phyloP scores from a whole-genome alignment of 139 green algal species.

The Yamagishiella unicocca region DNA sequence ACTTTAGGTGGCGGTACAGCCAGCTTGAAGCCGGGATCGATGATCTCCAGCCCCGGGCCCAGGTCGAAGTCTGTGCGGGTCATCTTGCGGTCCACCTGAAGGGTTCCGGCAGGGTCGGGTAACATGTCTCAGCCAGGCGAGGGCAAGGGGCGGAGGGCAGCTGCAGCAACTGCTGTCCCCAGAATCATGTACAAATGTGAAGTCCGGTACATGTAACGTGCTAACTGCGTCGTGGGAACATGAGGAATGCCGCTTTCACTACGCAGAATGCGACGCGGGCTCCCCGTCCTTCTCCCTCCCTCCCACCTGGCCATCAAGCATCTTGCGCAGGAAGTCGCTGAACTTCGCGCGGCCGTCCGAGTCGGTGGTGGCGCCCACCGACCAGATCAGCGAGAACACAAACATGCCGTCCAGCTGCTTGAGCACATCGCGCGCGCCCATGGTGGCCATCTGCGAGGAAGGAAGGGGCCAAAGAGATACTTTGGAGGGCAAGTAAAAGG shows the following conservation, averaged over 20 bases:
- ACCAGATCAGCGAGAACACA: slow-evolving; percentile 70
- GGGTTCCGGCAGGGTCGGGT: too few relatives aligned
- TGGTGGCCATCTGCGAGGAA: background rate
- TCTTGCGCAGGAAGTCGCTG: slow-evolving; percentile 69
- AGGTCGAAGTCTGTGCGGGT: slow-evolving; percentile 76
- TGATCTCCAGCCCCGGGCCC: slow-evolving; percentile 75
- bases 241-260: too few relatives aligned
- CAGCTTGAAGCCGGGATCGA: slow-evolving; percentile 67
- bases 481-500: too few relatives aligned
- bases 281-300: background rate
- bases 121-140: too few relatives aligned
- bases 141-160: too few relatives aligned
- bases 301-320: slow-evolving; percentile 63
- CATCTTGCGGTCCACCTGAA: slow-evolving; percentile 47
- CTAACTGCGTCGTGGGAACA: too few relatives aligned
- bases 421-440: slow-evolving; percentile 24
- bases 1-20: slow-evolving; percentile 56
- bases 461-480: too few relatives aligned
- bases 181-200: too few relatives aligned
- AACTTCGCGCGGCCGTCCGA: slow-evolving; percentile 66
- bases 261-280: too few relatives aligned
- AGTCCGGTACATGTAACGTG: too few relatives aligned
- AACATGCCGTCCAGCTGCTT: slow-evolving; percentile 73
- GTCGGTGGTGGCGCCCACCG: slow-evolving; percentile 59
- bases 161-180: too few relatives aligned